phyloP scores from a whole-genome alignment of 805 yeast genomes.

The Peterozyma xylosa region DNA sequence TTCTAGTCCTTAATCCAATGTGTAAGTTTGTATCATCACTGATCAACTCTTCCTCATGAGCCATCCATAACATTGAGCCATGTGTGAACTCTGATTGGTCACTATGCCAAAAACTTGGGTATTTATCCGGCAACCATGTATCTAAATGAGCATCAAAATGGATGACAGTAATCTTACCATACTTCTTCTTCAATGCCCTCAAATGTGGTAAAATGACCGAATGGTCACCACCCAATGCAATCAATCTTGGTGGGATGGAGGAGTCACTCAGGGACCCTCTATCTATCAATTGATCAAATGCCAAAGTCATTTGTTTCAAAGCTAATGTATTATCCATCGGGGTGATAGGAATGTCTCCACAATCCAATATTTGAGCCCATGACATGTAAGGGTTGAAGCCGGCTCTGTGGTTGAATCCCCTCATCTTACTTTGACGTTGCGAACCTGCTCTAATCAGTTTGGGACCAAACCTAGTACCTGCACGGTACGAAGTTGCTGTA shows the following conservation, averaged over 20 bases:
- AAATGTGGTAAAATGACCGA: conserved; percentile 67
- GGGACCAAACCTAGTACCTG: conserved; percentile 85
- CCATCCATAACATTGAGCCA: conserved; percentile 85
- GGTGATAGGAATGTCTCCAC: conserved; percentile 52
- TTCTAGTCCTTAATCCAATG: conserved; percentile 70
- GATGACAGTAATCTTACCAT: conserved; percentile 66
- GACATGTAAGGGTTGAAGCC: conserved; percentile 39
- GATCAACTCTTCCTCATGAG: conserved; percentile 60
- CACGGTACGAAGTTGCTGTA: conserved; percentile 70
- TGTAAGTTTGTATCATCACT: conserved; percentile 53
- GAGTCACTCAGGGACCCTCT: conserved; percentile 19
- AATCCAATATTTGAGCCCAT: conserved; percentile 45
- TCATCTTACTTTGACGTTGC: conserved; percentile 57
- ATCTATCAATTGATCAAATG: conserved; percentile 45
- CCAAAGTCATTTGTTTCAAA: conserved; percentile 45
- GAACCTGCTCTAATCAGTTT: conserved; percentile 61
- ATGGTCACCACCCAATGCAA: conserved; percentile 82
- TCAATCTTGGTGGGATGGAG: conserved; percentile 47
- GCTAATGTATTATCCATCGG: conserved; percentile 54
- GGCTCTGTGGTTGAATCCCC: conserved; percentile 64
- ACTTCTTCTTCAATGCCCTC: conserved; percentile 49
- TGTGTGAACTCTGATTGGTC: conserved; percentile 60
- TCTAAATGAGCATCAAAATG: conserved; percentile 86
- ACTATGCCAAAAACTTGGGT: conserved; percentile 57
- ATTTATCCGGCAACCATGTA: conserved; percentile 70